Evolutionary conservation across 305 asterid species (phyloP).

Genomic region (Solanum aculeatissimum): DNA sequence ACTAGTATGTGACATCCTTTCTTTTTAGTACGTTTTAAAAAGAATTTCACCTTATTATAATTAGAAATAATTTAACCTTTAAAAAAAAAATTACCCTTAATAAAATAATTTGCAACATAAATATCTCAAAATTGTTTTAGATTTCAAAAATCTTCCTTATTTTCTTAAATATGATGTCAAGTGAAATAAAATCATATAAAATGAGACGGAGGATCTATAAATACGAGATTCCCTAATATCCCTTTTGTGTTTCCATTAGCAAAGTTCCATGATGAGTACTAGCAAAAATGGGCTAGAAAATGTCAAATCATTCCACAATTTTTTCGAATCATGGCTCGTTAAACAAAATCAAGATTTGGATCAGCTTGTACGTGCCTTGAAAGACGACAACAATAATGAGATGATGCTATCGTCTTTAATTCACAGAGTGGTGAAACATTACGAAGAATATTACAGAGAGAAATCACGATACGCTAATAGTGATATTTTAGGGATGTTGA

Average conservation of each 20-base stretch:
- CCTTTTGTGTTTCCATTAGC: neutral
- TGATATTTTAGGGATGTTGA: slow-evolving; percentile 30
- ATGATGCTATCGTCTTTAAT: slow-evolving; percentile 8
- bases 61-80: no score
- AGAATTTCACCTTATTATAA: no score
- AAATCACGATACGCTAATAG: slow-evolving; percentile 25
- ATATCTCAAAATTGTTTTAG: no score
- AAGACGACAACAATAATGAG: neutral
- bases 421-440: slow-evolving; percentile 31
- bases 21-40: no score
- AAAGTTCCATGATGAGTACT: neutral
- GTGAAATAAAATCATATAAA: no score
- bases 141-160: no score
- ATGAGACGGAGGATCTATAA: no score
- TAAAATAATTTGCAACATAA: no score
- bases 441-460: slow-evolving; percentile 38
- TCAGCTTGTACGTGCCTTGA: slow-evolving; percentile 26
- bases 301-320: slow-evolving; percentile 9
- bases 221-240: neutral
- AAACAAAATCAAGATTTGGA: slow-evolving; percentile 38
- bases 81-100: no score
- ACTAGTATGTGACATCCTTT: no score
- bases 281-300: neutral
- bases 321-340: slow-evolving; percentile 37
- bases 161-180: no score